Evolutionary conservation across 768 basidiomycete genomes (phyloP).

Genomic region (Tephrocybe sp.): DNA sequence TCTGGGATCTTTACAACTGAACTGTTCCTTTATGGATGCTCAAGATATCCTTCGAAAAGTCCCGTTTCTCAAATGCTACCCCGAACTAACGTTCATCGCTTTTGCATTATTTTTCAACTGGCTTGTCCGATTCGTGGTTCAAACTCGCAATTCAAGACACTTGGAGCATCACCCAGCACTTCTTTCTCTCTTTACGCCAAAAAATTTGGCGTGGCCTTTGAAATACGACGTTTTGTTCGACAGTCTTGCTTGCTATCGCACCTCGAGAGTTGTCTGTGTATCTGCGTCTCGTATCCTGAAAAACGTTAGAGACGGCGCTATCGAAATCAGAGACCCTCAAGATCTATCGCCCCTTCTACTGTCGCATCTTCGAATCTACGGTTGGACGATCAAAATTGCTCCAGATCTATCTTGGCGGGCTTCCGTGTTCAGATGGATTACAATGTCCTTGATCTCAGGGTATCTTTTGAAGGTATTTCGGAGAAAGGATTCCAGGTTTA

Average conservation of each 20-base stretch:
- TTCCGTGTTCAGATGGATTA: constrained; percentile 35
- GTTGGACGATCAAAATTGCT: constrained; percentile 35
- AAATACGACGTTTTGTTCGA: constrained; percentile 33
- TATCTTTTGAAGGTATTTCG: constrained; percentile 6
- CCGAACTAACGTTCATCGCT: too few relatives aligned
- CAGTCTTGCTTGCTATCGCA: constrained; percentile 6
- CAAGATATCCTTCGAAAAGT: too few relatives aligned
- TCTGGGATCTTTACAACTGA: too few relatives aligned
- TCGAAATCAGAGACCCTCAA: constrained; percentile 45
- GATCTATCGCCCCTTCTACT: constrained; percentile 39
- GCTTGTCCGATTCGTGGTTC: constrained; percentile 11
- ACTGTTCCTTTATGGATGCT: too few relatives aligned
- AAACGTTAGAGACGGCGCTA: constrained; percentile 33
- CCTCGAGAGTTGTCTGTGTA: constrained; percentile 26
- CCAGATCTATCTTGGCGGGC: constrained; percentile 33
- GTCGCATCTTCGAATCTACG: constrained; percentile 31
- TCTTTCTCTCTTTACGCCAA: constrained; percentile 41
- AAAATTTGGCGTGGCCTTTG: constrained; percentile 43
- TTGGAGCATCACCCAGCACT: constrained; percentile 33
- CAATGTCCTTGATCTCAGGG: constrained; percentile 21
- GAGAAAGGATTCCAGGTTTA: not conserved
- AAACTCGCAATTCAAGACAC: constrained; percentile 2
- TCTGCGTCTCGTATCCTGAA: constrained; percentile 35
- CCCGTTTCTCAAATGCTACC: too few relatives aligned
- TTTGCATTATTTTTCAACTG: not conserved